phyloP scores from a whole-genome alignment of 2,329 filamentous ascomycete species.

The Claviceps capensis region DNA sequence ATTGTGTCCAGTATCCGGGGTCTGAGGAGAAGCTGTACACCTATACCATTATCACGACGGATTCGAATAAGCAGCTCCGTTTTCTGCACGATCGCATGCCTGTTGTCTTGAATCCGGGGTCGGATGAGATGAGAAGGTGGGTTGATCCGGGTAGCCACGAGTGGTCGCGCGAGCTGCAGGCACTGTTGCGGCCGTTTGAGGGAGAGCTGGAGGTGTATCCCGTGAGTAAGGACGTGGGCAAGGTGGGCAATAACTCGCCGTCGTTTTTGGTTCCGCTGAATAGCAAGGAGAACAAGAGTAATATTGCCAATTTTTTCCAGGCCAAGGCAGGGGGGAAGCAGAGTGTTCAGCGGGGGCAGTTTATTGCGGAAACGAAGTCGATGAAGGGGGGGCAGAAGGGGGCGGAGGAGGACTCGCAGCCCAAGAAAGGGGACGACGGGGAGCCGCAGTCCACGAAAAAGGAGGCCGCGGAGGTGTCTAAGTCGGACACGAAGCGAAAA shows the following conservation, averaged over 20 bases:
- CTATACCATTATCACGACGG: constrained; percentile 88
- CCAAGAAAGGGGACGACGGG: background rate
- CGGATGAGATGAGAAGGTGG: constrained; percentile 58
- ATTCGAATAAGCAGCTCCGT: constrained; percentile 65
- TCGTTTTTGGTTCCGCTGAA: constrained; percentile 71
- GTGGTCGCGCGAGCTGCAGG: constrained; percentile 71
- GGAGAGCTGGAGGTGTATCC: constrained; percentile 75
- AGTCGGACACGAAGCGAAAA: constrained; percentile 12
- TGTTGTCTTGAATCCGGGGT: constrained; percentile 70
- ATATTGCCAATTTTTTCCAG: constrained; percentile 89
- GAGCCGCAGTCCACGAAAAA: background rate
- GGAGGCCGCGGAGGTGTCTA: background rate
- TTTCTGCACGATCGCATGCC: constrained; percentile 96
- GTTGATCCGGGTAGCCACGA: constrained; percentile 57
- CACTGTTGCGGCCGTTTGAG: constrained; percentile 62
- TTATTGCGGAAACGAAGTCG: background rate
- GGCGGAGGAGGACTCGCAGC: background rate
- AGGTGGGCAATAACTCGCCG: constrained; percentile 83
- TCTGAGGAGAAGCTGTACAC: constrained; percentile 60
- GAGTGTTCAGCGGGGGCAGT: no score
- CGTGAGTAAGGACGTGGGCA: constrained; percentile 80
- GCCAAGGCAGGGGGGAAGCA: constrained; percentile 19
- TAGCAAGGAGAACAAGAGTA: constrained; percentile 79
- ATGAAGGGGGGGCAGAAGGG: constrained; percentile 11
- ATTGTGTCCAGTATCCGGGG: constrained; percentile 58